A percentile compares a stretch with the other conserved stretches of the same genome.
Evolutionary conservation across 2,329 filamentous ascomycete genomes (phyloP).

Genomic region (Aspergillus thermomutatus): DNA sequence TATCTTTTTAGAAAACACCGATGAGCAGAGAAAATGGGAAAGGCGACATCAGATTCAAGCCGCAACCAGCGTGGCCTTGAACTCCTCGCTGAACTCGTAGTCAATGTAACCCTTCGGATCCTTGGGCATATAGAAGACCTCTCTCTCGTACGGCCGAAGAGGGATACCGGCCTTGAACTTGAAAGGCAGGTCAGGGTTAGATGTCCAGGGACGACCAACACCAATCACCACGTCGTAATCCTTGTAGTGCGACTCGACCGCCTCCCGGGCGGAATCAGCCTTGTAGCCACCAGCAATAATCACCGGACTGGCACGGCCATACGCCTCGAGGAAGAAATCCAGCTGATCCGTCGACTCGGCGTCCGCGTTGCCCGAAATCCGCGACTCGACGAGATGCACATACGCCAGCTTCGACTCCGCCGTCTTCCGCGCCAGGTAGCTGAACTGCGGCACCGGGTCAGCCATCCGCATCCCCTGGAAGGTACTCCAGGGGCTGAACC

Average conservation of each 20-base stretch:
- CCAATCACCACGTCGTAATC: slow-evolving; percentile 32
- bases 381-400: slow-evolving; percentile 60
- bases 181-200: slow-evolving; percentile 47
- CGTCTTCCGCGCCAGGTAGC: slow-evolving; percentile 52
- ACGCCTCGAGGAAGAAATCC: slow-evolving; percentile 46
- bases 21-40: background rate
- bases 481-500: slow-evolving; percentile 44
- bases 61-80: slow-evolving; percentile 19
- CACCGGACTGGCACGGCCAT: slow-evolving; percentile 41
- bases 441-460: slow-evolving; percentile 62
- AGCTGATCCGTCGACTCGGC: slow-evolving; percentile 37
- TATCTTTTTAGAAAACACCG: background rate
- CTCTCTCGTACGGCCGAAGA: slow-evolving; percentile 38
- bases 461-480: slow-evolving; percentile 55
- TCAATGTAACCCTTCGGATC: slow-evolving; percentile 39
- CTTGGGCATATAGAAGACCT: slow-evolving; percentile 40
- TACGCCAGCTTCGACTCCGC: slow-evolving; percentile 56
- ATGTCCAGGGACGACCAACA: slow-evolving; percentile 44
- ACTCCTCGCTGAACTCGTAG: slow-evolving; percentile 34
- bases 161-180: slow-evolving; percentile 37
- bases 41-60: slow-evolving; percentile 11
- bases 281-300: slow-evolving; percentile 51
- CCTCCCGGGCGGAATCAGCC: slow-evolving; percentile 36
- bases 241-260: slow-evolving; percentile 31
- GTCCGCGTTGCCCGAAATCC: slow-evolving; percentile 36